Evolutionary conservation across 228 moss, liverwort and hornwort genomes (phyloP).

Genomic region (Sphagnum fallax): DNA sequence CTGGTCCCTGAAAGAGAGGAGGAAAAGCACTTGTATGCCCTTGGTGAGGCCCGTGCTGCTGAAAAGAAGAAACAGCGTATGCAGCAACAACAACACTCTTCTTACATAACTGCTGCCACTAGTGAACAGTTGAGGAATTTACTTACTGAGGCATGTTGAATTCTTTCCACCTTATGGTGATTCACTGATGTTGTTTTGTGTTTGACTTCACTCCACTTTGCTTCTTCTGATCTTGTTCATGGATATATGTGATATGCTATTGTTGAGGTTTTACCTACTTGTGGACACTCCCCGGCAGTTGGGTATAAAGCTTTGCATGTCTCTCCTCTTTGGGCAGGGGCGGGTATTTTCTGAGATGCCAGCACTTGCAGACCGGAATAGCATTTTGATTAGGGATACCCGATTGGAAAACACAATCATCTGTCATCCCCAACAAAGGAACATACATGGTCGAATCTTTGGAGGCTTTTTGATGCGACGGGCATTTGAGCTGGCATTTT

Average conservation of each 20-base stretch:
- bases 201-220: too few species aligned
- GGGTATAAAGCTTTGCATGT: neutral
- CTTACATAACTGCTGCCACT: conserved; percentile 12
- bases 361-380: conserved; percentile 85
- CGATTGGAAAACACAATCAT: conserved; percentile 86
- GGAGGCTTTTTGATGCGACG: conserved; percentile 96
- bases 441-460: conserved; percentile 96
- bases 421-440: conserved; percentile 94
- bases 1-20: conserved; percentile 56
- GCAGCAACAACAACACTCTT: conserved; percentile 16
- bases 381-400: conserved; percentile 76
- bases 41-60: conserved; percentile 57
- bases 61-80: conserved; percentile 56
- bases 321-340: conserved; percentile 27
- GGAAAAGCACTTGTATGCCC: conserved; percentile 58
- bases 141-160: conserved; percentile 39
- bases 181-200: too few species aligned
- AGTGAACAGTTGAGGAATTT: conserved; percentile 53
- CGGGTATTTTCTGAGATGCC: conserved; percentile 88
- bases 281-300: too few species aligned
- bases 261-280: too few species aligned
- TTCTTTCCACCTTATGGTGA: too few species aligned
- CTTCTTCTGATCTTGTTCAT: too few species aligned
- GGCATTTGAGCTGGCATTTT: conserved; percentile 85
- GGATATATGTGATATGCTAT: too few species aligned